Conservation (phyloP, 202 grass and related monocot species). For the Hordeum pubiflorum region DNA sequence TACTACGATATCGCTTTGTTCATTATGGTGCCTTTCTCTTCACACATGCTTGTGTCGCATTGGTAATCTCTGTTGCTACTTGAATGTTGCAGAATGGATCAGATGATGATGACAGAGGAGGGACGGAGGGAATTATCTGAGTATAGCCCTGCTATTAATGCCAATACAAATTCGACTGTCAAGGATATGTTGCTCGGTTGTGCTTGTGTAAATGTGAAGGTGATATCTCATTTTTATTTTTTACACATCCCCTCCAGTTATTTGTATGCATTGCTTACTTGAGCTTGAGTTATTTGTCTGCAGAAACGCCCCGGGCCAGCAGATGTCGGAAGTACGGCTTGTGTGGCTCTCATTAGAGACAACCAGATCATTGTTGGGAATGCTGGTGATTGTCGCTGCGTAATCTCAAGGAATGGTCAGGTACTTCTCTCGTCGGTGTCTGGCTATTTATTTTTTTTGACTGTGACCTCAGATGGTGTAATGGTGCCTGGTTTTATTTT, state of each 20-base stretch:
- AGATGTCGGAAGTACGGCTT: conserved; percentile 24
- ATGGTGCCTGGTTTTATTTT: conserved; percentile 9
- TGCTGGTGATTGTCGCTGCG: conserved; percentile 42
- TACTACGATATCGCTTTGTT: neutral
- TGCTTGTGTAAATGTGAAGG: conserved; percentile 15
- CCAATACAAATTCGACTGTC: neutral
- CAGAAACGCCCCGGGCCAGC: conserved; percentile 10
- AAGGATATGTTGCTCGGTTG: neutral
- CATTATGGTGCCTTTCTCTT: neutral
- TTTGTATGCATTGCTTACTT: neutral
- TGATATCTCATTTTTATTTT: conserved; percentile 8
- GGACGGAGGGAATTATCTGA: conserved; percentile 20
- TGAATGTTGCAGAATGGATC: conserved; percentile 38
- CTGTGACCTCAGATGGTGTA: neutral
- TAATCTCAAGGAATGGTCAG: conserved; percentile 33
- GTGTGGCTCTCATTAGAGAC: conserved; percentile 43
- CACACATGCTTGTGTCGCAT: neutral
- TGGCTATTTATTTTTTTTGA: conserved; percentile 16
- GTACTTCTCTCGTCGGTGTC: conserved; percentile 11
- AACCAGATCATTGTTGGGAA: conserved; percentile 42
- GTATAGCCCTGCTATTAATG: neutral
- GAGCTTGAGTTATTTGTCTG: neutral
- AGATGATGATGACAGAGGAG: neutral
- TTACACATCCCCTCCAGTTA: neutral
- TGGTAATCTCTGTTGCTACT: neutral